Base-by-base conservation (phyloP, 345 rosid species). In the Microthlaspi erraticum region DNA sequence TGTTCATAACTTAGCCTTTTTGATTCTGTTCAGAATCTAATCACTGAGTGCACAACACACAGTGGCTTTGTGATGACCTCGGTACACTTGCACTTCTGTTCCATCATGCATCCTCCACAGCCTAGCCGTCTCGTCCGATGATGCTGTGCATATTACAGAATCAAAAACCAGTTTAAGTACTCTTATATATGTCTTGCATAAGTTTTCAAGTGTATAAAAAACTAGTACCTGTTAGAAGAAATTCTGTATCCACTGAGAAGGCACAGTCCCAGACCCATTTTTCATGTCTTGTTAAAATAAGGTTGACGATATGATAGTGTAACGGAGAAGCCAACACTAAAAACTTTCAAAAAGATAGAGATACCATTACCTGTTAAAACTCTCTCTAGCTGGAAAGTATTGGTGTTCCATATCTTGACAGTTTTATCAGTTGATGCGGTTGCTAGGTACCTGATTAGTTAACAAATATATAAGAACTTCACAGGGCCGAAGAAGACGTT, bases 181-280 rank as follows among this genome's bases (percentile, higher is more conserved):
- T 10, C 43, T 23, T 41, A 10, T 52, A 23, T 14, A 55, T 16
- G 60, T 44, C 38, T 18, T 32, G n/a, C 10, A 31, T n/a, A 14
- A 9, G 29, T 18, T 4, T 55, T 34, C 20, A 17, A 38, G 14
- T 29, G 16, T 45, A 58, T 34, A 23, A 9, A 65, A 23, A 69
- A 54, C 5, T 6, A 31, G 60, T 55, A 91, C 98, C 97, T 79
- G 99, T 89, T 34, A 91, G 84, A 50, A 94, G 88, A 81, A 79
- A 91, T 44, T 93, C 93, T 66, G 92, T 98, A 67, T 94, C 99
- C 12, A 87, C 99, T 3, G 98, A 94, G 82, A 94, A 94, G 77
- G 88, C 97, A 42, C 97, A 91, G 78, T 94, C 99, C 99, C 98
- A 91, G 2, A 94, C 97, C 98, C 99, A 94, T 52, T 92, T 92